Evolutionary conservation across 169 alveolate species (phyloP).

Genomic region (Cryptosporidium baileyi): DNA sequence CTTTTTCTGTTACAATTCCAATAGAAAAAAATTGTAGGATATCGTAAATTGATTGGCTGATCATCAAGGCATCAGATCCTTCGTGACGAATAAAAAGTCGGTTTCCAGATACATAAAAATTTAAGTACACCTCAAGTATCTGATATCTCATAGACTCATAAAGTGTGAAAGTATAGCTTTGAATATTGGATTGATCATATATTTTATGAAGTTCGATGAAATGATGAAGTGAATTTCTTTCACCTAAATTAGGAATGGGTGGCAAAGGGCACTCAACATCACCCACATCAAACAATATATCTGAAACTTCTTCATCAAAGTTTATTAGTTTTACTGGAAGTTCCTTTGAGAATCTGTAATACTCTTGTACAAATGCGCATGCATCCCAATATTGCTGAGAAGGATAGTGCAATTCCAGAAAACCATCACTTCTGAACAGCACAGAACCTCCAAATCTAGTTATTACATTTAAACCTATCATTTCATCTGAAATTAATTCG

Average conservation of each 20-base stretch:
- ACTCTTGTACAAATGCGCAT: conserved; percentile 43
- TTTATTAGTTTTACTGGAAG: not conserved
- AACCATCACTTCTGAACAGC: not conserved
- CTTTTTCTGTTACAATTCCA: not conserved
- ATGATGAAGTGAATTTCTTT: not conserved
- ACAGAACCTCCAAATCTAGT: conserved; percentile 44
- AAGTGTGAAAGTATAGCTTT: conserved; percentile 1
- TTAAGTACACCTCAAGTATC: not conserved
- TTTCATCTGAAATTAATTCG: conserved; percentile 8
- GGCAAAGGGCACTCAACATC: conserved; percentile 5
- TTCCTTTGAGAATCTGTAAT: conserved; percentile 2
- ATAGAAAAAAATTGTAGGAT: not conserved
- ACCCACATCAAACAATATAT: not conserved
- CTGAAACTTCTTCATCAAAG: conserved; percentile 2
- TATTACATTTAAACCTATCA: conserved; percentile 11
- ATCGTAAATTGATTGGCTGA: not conserved
- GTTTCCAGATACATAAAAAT: conserved; percentile 6
- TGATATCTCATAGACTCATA: not conserved
- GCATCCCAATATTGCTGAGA: conserved; percentile 20
- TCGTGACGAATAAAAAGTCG: not conserved
- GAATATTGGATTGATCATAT: not conserved
- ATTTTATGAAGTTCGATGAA: not conserved
- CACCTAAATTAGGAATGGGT: not conserved
- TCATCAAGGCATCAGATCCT: conserved; percentile 1
- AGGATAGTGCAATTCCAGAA: not conserved